Conservation (phyloP, 2,329 filamentous ascomycete genomes). For the Immersiporthe knoxdaviesiana region DNA sequence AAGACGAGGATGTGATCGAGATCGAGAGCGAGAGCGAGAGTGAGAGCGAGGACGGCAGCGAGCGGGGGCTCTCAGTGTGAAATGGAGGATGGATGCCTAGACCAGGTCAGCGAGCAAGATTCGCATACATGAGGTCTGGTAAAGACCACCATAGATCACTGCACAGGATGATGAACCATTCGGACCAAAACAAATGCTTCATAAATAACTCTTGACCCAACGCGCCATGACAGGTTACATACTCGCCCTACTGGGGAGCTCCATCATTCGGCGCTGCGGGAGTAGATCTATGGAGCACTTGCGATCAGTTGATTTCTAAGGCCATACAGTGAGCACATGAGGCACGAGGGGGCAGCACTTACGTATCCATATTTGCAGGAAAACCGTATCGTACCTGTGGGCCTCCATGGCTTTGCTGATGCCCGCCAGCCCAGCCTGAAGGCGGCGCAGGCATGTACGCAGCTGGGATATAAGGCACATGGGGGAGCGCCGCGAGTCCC, state of each 20-base stretch:
- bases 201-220: background rate
- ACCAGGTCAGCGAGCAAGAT: background rate
- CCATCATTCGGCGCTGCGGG: background rate
- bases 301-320: background rate
- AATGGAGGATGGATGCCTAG: background rate
- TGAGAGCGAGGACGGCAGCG: background rate
- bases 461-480: constrained; percentile 4
- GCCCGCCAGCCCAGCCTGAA: background rate
- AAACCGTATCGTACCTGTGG: background rate
- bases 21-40: background rate
- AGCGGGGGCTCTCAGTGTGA: background rate
- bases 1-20: background rate
- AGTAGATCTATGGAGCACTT: background rate
- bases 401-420: background rate
- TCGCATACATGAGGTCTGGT: no score
- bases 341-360: background rate
- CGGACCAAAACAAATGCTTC: background rate
- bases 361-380: background rate
- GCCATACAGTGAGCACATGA: background rate
- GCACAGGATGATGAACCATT: background rate
- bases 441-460: background rate
- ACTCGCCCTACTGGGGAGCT: background rate
- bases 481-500: background rate
- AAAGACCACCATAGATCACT: background rate
- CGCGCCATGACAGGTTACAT: background rate